phyloP scores from a whole-genome alignment of 495 filamentous ascomycete species.

The Xylaria cubensis region DNA sequence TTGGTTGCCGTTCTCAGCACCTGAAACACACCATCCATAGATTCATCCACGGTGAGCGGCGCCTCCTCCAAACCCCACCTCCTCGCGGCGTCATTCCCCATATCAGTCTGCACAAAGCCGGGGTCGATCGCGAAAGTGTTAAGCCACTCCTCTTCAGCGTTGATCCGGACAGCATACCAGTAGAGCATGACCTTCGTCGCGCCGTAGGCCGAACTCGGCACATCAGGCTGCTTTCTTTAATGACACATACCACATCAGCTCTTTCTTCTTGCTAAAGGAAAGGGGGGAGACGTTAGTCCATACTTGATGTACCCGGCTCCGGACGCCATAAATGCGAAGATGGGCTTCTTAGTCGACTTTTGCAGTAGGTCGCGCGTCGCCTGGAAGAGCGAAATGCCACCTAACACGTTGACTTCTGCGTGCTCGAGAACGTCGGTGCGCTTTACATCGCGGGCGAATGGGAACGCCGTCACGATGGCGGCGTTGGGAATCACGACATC shows the following conservation, averaged over 20 bases:
- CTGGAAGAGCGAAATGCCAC: constrained; percentile 35
- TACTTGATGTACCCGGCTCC: constrained; percentile 37
- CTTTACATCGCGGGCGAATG: constrained; percentile 25
- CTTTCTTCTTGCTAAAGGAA: constrained; percentile 21
- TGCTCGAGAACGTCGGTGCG: constrained; percentile 30
- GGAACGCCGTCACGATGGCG: constrained; percentile 30
- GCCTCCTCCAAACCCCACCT: constrained; percentile 46
- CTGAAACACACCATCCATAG: constrained; percentile 44
- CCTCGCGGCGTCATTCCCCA: constrained; percentile 51
- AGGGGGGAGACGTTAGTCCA: background rate
- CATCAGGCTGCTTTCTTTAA: constrained; percentile 33
- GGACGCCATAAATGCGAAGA: constrained; percentile 48
- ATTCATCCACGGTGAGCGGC: constrained; percentile 42
- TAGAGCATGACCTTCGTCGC: constrained; percentile 48
- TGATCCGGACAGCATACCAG: constrained; percentile 50
- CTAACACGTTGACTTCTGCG: constrained; percentile 29
- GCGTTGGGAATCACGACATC: constrained; percentile 40
- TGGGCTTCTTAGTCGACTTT: constrained; percentile 38
- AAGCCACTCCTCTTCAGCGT: constrained; percentile 49
- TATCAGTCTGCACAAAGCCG: constrained; percentile 53
- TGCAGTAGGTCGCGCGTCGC: constrained; percentile 34
- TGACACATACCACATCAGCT: constrained; percentile 1
- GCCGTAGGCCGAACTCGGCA: constrained; percentile 50
- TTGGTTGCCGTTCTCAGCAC: constrained; percentile 46
- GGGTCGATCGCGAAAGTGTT: constrained; percentile 37